phyloP scores from a whole-genome alignment of 164 flowering plant species.

The Annona squamosa region DNA sequence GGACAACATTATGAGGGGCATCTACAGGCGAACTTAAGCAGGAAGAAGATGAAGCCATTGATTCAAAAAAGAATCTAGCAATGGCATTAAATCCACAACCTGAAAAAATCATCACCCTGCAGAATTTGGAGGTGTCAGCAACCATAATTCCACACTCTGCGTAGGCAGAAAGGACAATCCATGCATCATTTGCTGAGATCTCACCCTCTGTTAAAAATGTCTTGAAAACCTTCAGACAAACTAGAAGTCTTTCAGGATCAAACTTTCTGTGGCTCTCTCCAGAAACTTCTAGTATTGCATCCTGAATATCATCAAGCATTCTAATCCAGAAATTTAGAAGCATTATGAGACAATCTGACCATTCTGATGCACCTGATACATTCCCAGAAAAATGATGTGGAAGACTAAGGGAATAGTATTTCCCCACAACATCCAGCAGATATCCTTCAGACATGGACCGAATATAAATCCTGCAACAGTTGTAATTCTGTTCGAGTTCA shows the following conservation, averaged over 20 bases:
- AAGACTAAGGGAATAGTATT: conserved; percentile 38
- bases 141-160: conserved; percentile 30
- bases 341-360: conserved; percentile 62
- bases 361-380: conserved; percentile 35
- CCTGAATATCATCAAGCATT: conserved; percentile 56
- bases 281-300: conserved; percentile 26
- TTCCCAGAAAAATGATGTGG: conserved; percentile 26
- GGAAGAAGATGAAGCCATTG: conserved; percentile 16
- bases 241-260: conserved; percentile 29
- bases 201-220: conserved; percentile 49
- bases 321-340: conserved; percentile 65
- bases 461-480: conserved; percentile 38
- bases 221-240: conserved; percentile 47
- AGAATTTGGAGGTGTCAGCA: conserved; percentile 38
- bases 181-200: conserved; percentile 56
- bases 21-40: conserved; percentile 8
- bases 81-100: conserved; percentile 65
- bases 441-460: conserved; percentile 33
- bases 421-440: conserved; percentile 44
- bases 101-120: conserved; percentile 71
- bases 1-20: conserved; percentile 34
- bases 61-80: conserved; percentile 44
- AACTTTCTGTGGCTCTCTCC: conserved; percentile 20
- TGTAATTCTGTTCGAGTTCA: conserved; percentile 70
- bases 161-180: conserved; percentile 46